Percentiles rank a stretch among this genome's conserved stretches.
These are phyloP conservation scores for Neopestalotiopsis sp. DNA, from an alignment of 2,329 filamentous ascomycete species.

Conservation along the genomic window DNA sequence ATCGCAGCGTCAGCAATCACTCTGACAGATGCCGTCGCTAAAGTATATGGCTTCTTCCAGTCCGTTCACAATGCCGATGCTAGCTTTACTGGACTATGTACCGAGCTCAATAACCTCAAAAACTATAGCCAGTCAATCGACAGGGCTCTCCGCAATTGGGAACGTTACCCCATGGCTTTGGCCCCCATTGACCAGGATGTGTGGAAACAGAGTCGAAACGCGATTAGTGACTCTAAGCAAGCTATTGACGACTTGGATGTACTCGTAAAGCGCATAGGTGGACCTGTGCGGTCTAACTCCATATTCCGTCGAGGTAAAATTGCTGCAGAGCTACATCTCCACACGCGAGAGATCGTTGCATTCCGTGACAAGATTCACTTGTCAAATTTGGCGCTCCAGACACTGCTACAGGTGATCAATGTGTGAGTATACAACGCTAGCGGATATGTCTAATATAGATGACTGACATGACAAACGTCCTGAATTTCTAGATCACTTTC, in stretches of 20 bases:
- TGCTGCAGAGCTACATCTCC: neutral
- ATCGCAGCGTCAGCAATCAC: neutral
- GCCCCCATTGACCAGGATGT: neutral
- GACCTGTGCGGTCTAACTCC: neutral
- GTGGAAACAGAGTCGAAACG: neutral
- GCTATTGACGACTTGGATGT: neutral
- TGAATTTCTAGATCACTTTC: neutral
- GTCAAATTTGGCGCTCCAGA: neutral
- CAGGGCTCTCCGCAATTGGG: neutral
- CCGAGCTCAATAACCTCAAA: neutral
- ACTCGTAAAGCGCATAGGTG: neutral
- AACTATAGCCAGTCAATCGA: neutral
- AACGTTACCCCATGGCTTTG: neutral
- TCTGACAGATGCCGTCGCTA: neutral
- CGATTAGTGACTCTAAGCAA: neutral
- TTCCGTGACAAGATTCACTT: neutral
- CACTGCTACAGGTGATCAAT: neutral
- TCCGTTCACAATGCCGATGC: neutral
- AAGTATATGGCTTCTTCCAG: neutral
- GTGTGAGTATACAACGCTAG: neutral
- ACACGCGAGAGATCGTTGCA: neutral
- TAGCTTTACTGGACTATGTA: neutral
- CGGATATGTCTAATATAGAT: neutral
- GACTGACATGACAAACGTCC: neutral
- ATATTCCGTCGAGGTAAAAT: neutral